These are phyloP conservation scores for Phytophthora hybrid DNA, from an alignment of 352 stramenopile genomes.

Conservation along the genomic window DNA sequence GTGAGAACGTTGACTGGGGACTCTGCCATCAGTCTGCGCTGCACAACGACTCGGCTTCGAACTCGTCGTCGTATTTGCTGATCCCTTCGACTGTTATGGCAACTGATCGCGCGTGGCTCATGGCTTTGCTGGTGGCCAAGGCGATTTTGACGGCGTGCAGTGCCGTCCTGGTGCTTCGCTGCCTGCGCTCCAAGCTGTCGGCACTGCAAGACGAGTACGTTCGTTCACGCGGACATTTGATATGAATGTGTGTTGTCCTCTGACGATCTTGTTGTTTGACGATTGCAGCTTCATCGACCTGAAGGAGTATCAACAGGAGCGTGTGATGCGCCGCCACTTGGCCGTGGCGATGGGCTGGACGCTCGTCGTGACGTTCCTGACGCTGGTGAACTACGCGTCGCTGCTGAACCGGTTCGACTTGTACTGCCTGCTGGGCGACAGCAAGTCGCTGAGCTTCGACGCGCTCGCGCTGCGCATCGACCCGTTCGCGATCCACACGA, in stretches of 20 bases:
- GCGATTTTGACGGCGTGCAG: conserved; percentile 42
- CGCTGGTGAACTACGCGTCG: conserved; percentile 65
- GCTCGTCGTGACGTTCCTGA: conserved; percentile 55
- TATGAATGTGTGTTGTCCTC: not conserved
- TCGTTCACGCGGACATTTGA: not conserved
- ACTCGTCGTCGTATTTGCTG: conserved; percentile 36
- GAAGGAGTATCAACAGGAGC: conserved; percentile 67
- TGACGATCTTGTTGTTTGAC: conserved; percentile 5
- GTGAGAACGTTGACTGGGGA: conserved; percentile 38
- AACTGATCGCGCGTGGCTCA: conserved; percentile 62
- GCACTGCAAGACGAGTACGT: conserved; percentile 74
- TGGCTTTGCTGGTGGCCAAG: conserved; percentile 50
- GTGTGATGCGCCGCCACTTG: conserved; percentile 54
- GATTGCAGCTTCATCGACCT: conserved; percentile 70
- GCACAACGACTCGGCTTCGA: conserved; percentile 13
- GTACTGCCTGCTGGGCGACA: conserved; percentile 53
- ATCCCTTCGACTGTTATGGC: conserved; percentile 47
- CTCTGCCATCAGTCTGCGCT: conserved; percentile 24
- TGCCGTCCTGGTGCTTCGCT: conserved; percentile 42
- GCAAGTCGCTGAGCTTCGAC: conserved; percentile 43
- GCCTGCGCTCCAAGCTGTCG: conserved; percentile 64
- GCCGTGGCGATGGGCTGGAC: conserved; percentile 46
- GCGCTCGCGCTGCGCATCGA: conserved; percentile 46
- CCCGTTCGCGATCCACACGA: conserved; percentile 52
- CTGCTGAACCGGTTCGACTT: conserved; percentile 66